Conservation (phyloP, 495 filamentous ascomycete genomes). For the Penicillium bovifimosum region DNA sequence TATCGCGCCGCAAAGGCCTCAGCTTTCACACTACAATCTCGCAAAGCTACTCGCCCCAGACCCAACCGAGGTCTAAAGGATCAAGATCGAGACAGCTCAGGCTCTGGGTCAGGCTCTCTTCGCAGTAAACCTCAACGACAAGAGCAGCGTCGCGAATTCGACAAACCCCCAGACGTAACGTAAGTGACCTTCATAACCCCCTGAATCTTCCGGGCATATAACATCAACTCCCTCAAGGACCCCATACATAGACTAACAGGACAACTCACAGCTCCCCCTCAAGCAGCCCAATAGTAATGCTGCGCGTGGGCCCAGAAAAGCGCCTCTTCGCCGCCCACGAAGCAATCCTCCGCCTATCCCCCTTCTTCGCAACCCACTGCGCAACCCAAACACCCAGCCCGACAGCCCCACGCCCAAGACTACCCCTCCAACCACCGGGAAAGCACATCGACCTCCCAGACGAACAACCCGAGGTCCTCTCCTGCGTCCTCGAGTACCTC, state of each 20-base stretch:
- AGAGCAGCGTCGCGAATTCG: constrained; percentile 28
- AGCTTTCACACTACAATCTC: constrained; percentile 8
- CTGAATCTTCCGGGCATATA: neutral
- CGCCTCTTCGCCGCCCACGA: constrained; percentile 89
- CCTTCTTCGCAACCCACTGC: constrained; percentile 59
- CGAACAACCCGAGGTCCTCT: constrained; percentile 86
- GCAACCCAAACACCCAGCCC: constrained; percentile 13
- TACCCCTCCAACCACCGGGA: constrained; percentile 23
- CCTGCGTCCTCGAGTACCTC: constrained; percentile 82
- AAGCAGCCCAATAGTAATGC: constrained; percentile 69
- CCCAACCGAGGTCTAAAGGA: neutral
- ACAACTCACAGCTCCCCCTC: constrained; percentile 21
- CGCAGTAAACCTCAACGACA: constrained; percentile 21
- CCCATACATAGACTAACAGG: neutral
- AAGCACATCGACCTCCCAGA: constrained; percentile 76
- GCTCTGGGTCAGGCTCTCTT: constrained; percentile 15
- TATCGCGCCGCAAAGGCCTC: constrained; percentile 42
- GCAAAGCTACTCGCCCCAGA: constrained; percentile 12
- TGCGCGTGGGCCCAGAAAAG: constrained; percentile 69
- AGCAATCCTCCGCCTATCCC: constrained; percentile 69
- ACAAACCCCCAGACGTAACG: constrained; percentile 36
- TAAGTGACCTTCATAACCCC: constrained; percentile 19
- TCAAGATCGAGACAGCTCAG: constrained; percentile 12
- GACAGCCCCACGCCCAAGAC: constrained; percentile 12
- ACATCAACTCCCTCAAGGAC: neutral